Evolutionary conservation across 768 basidiomycete species (phyloP), one percentile per base, ranked within the genome.

Genomic region (Cantharellus anzutake): DNA sequence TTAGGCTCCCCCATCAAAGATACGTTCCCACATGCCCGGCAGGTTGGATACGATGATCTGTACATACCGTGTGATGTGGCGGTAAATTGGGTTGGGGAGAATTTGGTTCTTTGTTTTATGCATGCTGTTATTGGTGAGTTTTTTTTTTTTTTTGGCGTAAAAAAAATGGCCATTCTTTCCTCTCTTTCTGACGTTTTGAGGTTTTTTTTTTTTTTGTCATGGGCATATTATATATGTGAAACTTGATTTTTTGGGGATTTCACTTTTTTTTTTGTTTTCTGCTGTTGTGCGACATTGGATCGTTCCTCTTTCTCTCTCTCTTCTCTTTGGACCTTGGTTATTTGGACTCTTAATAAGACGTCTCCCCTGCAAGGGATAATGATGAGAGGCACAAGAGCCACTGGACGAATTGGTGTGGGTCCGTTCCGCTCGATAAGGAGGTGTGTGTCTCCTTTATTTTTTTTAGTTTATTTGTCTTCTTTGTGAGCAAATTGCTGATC

Each of bases 371-470:
- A 42, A 72, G 71, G 5, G 85, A 89, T 74, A 86, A 87, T 65
- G 83, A 88, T 69, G 84, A 87, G 69, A 70, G 71, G 44, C 70
- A 77, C 70, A 88, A 84, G 71, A 81, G 52, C 1, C 71, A 75
- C 40, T 91, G 87, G 88, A 77, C 86, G 2, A 90, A 88, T 68
- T 91, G 88, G 87, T 91, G 88, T 70, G 84, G 84, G 59, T 89
- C 88, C 0, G 82, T 82, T 2, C 69, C 68, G 57, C 78, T 90
- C 78, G 57, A 59, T 50, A 51, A 61, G 38, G 34, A 56, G 57
- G 62, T 63, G 41, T n/a, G 62, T 55, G 3, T 29, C 5, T 7
- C 35, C 40, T 37, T 37, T 37, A 51, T 29, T 29, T 38, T 42
- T 62, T 5, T n/a, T n/a, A n/a, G n/a, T 11, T 48, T 29, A 48